These are phyloP conservation scores for Tillandsia fasciculata DNA, from an alignment of 176 grass and related monocot genomes.

Conservation along the genomic window DNA sequence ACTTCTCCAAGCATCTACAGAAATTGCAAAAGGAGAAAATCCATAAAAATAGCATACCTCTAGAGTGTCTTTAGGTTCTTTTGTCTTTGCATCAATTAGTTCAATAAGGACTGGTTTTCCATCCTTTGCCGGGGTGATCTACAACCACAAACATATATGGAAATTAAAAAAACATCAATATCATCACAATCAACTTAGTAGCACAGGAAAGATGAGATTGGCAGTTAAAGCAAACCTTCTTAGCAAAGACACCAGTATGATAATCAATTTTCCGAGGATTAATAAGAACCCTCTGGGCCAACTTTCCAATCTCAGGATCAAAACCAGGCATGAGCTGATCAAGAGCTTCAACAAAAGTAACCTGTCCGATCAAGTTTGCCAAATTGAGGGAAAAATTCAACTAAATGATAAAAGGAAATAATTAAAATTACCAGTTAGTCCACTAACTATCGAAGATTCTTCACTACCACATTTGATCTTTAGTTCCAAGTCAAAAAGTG, in stretches of 20 bases:
- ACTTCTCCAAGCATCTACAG: not conserved
- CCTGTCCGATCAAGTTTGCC: slow-evolving; percentile 22
- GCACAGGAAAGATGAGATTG: slow-evolving; percentile 3
- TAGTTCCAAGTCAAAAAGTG: too few relatives aligned
- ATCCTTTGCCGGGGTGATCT: slow-evolving; percentile 93
- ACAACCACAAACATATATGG: slow-evolving; percentile 16
- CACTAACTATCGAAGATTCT: not conserved
- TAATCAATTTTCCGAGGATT: slow-evolving; percentile 88
- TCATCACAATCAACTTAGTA: slow-evolving; percentile 4
- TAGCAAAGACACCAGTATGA: slow-evolving; percentile 90
- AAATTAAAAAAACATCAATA: slow-evolving; percentile 16
- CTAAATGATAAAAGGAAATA: not conserved
- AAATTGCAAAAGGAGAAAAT: not conserved
- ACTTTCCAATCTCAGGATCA: slow-evolving; percentile 92
- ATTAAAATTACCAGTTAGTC: not conserved
- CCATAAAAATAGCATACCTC: slow-evolving; percentile 46
- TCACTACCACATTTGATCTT: not conserved
- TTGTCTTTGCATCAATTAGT: slow-evolving; percentile 96
- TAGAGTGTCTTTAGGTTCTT: slow-evolving; percentile 79
- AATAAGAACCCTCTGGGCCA: slow-evolving; percentile 89
- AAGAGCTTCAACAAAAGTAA: slow-evolving; percentile 93
- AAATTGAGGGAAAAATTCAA: not conserved
- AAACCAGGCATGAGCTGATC: slow-evolving; percentile 97
- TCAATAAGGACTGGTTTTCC: slow-evolving; percentile 87
- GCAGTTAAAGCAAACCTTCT: slow-evolving; percentile 52